A percentile compares a stretch with the other conserved stretches of the same genome.
These are phyloP conservation scores for Coemansia sp. DNA, from an alignment of 192 early-diverging fungal genomes.

Conservation along the genomic window DNA sequence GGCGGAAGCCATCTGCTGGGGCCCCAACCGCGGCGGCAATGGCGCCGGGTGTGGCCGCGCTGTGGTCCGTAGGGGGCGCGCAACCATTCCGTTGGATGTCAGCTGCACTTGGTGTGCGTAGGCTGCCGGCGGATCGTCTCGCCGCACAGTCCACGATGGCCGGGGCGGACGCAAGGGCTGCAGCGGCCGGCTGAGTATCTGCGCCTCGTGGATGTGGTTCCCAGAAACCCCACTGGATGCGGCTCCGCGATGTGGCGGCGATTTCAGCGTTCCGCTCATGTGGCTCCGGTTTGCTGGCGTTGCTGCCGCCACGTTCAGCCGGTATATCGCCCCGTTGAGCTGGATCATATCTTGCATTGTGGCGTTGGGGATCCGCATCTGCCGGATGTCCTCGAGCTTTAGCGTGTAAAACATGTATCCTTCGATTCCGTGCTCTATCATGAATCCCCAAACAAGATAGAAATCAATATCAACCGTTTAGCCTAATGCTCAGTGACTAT, in stretches of 20 bases:
- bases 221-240: background rate
- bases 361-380: slow-evolving; percentile 43
- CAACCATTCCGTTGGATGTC: slow-evolving; percentile 40
- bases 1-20: background rate
- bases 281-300: slow-evolving; percentile 40
- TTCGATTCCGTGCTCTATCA: slow-evolving; percentile 48
- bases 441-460: too few species aligned
- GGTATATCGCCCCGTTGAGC: slow-evolving; percentile 52
- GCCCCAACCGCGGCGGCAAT: background rate
- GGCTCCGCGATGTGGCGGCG: slow-evolving; percentile 1
- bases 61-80: slow-evolving; percentile 12
- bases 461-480: too few species aligned
- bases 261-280: slow-evolving; percentile 35
- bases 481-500: background rate
- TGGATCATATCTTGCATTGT: slow-evolving; percentile 52
- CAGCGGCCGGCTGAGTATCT: slow-evolving; percentile 42
- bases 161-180: slow-evolving; percentile 46
- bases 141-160: slow-evolving; percentile 50
- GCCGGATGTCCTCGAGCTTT: slow-evolving; percentile 39
- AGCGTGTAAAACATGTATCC: slow-evolving; percentile 50
- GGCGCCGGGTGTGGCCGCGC: background rate
- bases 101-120: slow-evolving; percentile 30
- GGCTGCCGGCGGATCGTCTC: slow-evolving; percentile 45
- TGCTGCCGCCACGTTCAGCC: slow-evolving; percentile 38
- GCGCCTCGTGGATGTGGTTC: slow-evolving; percentile 12